Evolutionary conservation across 805 yeast genomes (phyloP), one percentile per base, ranked within the genome.

Genomic region (Wickerhamiella azyma): DNA sequence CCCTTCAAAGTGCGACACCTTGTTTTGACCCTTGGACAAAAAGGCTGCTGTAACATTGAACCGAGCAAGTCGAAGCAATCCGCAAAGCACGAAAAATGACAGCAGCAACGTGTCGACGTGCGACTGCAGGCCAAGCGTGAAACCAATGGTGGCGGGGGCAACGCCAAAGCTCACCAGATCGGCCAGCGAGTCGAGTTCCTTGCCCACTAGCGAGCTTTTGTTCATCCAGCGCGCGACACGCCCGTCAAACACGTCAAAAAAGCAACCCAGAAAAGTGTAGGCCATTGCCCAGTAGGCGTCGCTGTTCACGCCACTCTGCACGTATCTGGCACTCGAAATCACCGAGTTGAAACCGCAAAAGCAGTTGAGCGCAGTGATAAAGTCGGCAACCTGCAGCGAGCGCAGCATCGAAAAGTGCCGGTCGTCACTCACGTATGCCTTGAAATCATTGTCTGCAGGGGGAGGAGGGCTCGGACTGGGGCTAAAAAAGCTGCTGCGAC

Each of bases 221-320:
- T 86, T 82, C 66, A 96, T 76, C 67, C 92, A 74, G 59, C 98
- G 75, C 3, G 98, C 98, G 7, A 89, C 98, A 57, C 94, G 77
- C 30, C 98, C 98, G 62, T 92, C 98, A 62, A 92, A 83, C 62
- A 92, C 86, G 64, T 89, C 98, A 63, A 89, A 89, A 61, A 92
- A 85, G 58, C 89, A 75, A 5, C 98, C 98, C 54, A 89, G 68
- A n/a, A 83, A 71, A 38, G 86, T 85, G 66, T 83, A 85, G 53
- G 81, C 78, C 66, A 86, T 88, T 1, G 97, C 96, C 55, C 95
- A 72, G 66, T 82, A 89, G n/a, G 64, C 56, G 35, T 48, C 46
- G 58, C 77, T 81, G 7, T 76, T 65, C 53, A 77, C 69, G 11
- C 76, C 78, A 2, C 89, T 82, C 44, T 77, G 67, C 5, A 88